These are phyloP conservation scores for Macrolepiota fuliginosa DNA, from an alignment of 768 basidiomycete genomes.

Conservation along the genomic window DNA sequence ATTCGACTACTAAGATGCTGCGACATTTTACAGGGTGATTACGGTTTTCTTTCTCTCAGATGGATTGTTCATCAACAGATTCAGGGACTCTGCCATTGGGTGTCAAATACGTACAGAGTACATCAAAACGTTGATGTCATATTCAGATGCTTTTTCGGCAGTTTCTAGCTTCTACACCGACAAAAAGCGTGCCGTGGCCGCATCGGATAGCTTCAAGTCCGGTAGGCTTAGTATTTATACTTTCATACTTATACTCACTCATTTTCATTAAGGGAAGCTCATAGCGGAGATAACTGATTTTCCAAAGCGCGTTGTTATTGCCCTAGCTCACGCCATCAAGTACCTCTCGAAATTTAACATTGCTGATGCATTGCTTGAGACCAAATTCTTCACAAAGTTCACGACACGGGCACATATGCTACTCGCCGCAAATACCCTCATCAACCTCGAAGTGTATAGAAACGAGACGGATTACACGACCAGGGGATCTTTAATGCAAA, in stretches of 20 bases:
- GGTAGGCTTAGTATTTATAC: constrained; percentile 29
- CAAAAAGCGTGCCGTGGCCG: constrained; percentile 35
- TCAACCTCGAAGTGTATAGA: constrained; percentile 89
- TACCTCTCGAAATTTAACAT: constrained; percentile 75
- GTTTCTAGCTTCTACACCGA: constrained; percentile 67
- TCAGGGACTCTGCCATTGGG: constrained; percentile 35
- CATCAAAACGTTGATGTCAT: constrained; percentile 51
- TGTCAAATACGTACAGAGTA: constrained; percentile 62
- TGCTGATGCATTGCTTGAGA: constrained; percentile 74
- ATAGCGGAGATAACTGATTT: constrained; percentile 64
- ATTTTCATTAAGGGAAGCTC: constrained; percentile 45
- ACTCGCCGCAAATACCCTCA: constrained; percentile 82
- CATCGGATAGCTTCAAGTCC: constrained; percentile 43
- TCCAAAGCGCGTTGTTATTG: constrained; percentile 66
- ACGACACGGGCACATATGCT: constrained; percentile 80
- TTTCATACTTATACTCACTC: not conserved
- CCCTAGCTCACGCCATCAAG: constrained; percentile 69
- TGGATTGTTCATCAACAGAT: constrained; percentile 10
- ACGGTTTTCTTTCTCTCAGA: not conserved
- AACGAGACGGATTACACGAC: constrained; percentile 81
- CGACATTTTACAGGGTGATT: constrained; percentile 63
- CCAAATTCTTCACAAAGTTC: constrained; percentile 78
- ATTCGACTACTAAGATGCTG: constrained; percentile 74
- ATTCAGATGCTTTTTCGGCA: constrained; percentile 66
- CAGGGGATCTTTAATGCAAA: constrained; percentile 78